Percentiles rank a stretch among this genome's conserved stretches.
Conservation (phyloP, 2,329 filamentous ascomycete genomes). For the Ceratocystis ficicola region DNA sequence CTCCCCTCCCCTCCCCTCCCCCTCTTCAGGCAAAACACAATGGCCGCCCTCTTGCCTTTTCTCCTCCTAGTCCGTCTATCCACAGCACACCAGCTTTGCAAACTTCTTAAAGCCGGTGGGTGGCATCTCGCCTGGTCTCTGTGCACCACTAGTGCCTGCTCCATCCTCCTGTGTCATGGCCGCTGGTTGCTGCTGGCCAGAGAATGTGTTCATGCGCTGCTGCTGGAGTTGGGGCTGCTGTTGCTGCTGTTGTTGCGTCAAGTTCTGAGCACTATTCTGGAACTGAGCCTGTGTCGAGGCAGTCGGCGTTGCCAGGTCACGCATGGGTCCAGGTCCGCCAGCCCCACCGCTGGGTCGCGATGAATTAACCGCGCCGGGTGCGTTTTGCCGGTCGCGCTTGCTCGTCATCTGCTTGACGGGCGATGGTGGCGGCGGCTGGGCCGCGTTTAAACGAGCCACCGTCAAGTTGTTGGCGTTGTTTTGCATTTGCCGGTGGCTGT, state of each 20-base stretch:
- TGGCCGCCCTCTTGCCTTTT: background rate
- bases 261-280: slow-evolving; percentile 85
- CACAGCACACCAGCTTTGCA: slow-evolving; percentile 86
- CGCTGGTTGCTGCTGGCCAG: slow-evolving; percentile 42
- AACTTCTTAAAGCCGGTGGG: slow-evolving; percentile 81
- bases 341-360: slow-evolving; percentile 45
- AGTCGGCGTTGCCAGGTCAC: slow-evolving; percentile 71
- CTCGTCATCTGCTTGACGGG: slow-evolving; percentile 71
- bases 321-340: slow-evolving; percentile 45
- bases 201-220: slow-evolving; percentile 41
- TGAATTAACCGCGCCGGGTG: slow-evolving; percentile 56
- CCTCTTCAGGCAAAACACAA: background rate
- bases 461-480: slow-evolving; percentile 55
- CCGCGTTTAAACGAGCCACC: slow-evolving; percentile 83
- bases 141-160: background rate
- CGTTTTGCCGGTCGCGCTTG: slow-evolving; percentile 64
- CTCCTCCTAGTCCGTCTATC: slow-evolving; percentile 34
- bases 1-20: background rate
- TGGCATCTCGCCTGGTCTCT: slow-evolving; percentile 22
- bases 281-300: slow-evolving; percentile 92
- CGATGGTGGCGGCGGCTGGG: slow-evolving; percentile 78
- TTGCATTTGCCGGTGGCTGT: slow-evolving; percentile 68
- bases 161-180: slow-evolving; percentile 50
- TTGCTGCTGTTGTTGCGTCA: slow-evolving; percentile 45
- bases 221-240: slow-evolving; percentile 42